Evolutionary conservation across 352 stramenopile species (phyloP), one percentile per base, ranked within the genome.

Genomic region (Pythium apleroticum): DNA sequence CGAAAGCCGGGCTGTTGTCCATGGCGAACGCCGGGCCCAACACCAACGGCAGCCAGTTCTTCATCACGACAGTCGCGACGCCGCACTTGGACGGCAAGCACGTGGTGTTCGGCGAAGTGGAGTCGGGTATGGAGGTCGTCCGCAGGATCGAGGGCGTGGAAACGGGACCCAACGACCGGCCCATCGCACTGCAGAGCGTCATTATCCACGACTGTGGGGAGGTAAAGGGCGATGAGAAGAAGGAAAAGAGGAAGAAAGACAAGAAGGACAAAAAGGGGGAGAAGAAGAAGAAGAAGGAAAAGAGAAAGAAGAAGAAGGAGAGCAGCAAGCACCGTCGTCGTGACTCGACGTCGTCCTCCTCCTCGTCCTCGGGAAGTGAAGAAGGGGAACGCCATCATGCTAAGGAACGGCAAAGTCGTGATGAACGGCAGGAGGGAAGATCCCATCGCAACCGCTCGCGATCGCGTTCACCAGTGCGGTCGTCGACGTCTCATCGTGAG

Each of bases 11-110:
- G n/a, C 78, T 98, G 39, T 73, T 98, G 33, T 98, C 90, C 10
- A 99, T 98, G 95, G 95, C 95, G 10, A 99, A 99, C 68, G 88
- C 93, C 3, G 86, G 84, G 0, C 78, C 71, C 3, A 67, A 93
- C 68, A 89, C 86, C 3, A 94, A 94, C 52, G 84, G 86, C 31
- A 90, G 78, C 54, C 86, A 94, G 73, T 94, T 94, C 68, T 94
- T 92, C 80, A 91, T 94, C 64, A 93, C 81, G 60, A 88, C 83
- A 0, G 78, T 77, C 43, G 71, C 90, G 28, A 98, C 96, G 12
- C 93, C 96, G 6, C 97, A 99, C 68, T 78, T 99, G 31, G 96
- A 99, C 76, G 90, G 93, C 28, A 99, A 99, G 76, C 98, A 99
- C 80, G 97, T 99, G 19, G 97, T 99, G n/a, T 99, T 99, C 77